Evolutionary conservation across 257 asterid species (phyloP).

Genomic region (Fraxinus pennsylvanica): DNA sequence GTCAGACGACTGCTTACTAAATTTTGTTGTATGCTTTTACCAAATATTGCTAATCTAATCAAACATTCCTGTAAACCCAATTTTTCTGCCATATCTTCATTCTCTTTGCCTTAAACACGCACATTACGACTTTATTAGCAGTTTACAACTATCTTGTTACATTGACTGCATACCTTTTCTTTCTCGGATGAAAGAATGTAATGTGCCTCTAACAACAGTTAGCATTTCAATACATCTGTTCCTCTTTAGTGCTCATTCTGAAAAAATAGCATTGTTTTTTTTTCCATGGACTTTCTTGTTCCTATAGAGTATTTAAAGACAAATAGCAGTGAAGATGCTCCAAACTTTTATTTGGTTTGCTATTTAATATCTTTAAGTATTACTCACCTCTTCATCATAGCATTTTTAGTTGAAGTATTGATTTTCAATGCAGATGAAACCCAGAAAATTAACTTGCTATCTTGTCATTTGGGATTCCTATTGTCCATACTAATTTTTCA

Average conservation of each 20-base stretch:
- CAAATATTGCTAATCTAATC: background rate
- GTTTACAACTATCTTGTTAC: background rate
- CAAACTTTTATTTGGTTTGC: background rate
- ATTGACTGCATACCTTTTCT: background rate
- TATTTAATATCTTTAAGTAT: background rate
- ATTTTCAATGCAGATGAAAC: background rate
- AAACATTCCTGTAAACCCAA: constrained; percentile 5
- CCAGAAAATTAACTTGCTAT: background rate
- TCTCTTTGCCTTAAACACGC: background rate
- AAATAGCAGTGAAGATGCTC: background rate
- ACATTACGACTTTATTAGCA: background rate
- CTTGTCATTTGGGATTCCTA: background rate
- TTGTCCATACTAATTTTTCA: background rate
- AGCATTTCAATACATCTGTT: background rate
- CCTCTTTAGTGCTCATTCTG: background rate
- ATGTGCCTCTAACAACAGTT: background rate
- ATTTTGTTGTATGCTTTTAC: background rate
- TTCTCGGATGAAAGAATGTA: background rate
- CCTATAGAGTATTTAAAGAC: background rate
- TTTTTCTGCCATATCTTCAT: background rate
- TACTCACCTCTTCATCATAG: background rate
- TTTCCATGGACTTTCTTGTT: background rate
- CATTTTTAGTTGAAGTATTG: background rate
- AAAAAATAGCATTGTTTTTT: background rate
- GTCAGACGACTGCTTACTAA: background rate